These are phyloP conservation scores for Sporobolomyces roseus DNA, from an alignment of 768 basidiomycete genomes.

Conservation along the genomic window DNA sequence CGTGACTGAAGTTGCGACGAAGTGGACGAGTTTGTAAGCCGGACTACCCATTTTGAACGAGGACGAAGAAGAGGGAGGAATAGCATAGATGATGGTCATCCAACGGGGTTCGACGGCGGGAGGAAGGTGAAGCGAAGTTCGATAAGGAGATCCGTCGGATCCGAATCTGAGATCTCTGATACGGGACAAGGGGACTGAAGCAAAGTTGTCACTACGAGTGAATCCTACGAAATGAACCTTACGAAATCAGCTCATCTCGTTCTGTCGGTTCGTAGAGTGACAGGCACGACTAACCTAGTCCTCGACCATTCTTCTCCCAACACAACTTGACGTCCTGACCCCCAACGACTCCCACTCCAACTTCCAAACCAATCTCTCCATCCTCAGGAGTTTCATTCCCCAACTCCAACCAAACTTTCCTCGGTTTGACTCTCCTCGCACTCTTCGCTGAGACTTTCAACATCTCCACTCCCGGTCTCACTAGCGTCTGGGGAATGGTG, in stretches of 20 bases:
- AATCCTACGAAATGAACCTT: conserved; percentile 5
- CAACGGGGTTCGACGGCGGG: conserved; percentile 37
- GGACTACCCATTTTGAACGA: conserved; percentile 11
- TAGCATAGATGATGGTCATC: conserved; percentile 37
- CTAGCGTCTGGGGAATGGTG: conserved; percentile 24
- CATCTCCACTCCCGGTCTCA: conserved; percentile 37
- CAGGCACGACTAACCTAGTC: conserved; percentile 3
- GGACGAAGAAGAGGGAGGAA: conserved; percentile 8
- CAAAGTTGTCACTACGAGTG: conserved; percentile 20
- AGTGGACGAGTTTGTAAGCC: conserved; percentile 38
- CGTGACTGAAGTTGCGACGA: conserved; percentile 17
- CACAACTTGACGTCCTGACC: conserved; percentile 32
- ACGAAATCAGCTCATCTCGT: not conserved
- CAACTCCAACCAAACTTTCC: conserved; percentile 36
- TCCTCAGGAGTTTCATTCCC: conserved; percentile 15
- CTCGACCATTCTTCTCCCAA: conserved; percentile 39
- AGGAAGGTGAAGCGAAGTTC: conserved; percentile 37
- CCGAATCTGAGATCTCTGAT: conserved; percentile 36
- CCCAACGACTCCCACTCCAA: conserved; percentile 19
- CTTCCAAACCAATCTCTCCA: conserved; percentile 18
- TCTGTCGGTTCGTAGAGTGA: not conserved
- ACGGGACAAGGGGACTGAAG: conserved; percentile 28
- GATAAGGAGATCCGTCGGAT: conserved; percentile 33
- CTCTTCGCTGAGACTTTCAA: conserved; percentile 41
- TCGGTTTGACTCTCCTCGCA: conserved; percentile 33